phyloP scores from a whole-genome alignment of 805 yeast species.

The Candida boleticola region DNA sequence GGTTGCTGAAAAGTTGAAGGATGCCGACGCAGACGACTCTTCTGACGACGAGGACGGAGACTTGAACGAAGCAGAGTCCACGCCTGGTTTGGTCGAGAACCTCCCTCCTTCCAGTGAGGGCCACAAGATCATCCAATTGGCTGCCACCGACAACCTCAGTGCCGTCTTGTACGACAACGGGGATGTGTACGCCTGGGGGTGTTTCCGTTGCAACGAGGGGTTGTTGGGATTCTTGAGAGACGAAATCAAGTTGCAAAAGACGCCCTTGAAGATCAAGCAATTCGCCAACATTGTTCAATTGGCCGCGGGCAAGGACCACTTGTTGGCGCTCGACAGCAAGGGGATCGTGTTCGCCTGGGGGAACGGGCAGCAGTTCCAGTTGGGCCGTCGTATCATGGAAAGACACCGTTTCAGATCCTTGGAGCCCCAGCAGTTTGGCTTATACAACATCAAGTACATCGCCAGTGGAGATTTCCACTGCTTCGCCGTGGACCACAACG shows the following conservation, averaged over 20 bases:
- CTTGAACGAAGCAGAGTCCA: slow-evolving; percentile 82
- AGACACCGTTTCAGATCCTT: slow-evolving; percentile 70
- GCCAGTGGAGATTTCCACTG: slow-evolving; percentile 96
- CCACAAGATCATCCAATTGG: slow-evolving; percentile 67
- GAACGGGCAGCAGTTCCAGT: slow-evolving; percentile 87
- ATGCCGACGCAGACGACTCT: slow-evolving; percentile 54
- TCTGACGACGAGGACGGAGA: slow-evolving; percentile 77
- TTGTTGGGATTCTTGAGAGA: slow-evolving; percentile 71
- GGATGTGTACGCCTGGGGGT: slow-evolving; percentile 96
- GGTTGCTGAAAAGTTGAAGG: slow-evolving; percentile 60
- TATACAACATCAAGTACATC: slow-evolving; percentile 72
- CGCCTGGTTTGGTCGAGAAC: slow-evolving; percentile 75
- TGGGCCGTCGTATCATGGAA: slow-evolving; percentile 83
- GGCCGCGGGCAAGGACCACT: slow-evolving; percentile 92
- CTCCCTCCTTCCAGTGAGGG: slow-evolving; percentile 46
- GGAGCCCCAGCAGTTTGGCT: slow-evolving; percentile 81
- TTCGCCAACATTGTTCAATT: slow-evolving; percentile 73
- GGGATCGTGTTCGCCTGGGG: slow-evolving; percentile 98
- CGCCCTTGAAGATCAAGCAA: slow-evolving; percentile 62
- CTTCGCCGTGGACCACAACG: slow-evolving; percentile 79
- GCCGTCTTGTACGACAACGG: slow-evolving; percentile 79
- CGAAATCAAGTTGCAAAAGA: slow-evolving; percentile 57
- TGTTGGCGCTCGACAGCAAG: slow-evolving; percentile 75
- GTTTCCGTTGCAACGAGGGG: slow-evolving; percentile 93
- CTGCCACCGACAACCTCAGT: slow-evolving; percentile 90